Evolutionary conservation across 805 yeast species (phyloP), one percentile per base, ranked within the genome.

Genomic region (Suhomyces sp.): DNA sequence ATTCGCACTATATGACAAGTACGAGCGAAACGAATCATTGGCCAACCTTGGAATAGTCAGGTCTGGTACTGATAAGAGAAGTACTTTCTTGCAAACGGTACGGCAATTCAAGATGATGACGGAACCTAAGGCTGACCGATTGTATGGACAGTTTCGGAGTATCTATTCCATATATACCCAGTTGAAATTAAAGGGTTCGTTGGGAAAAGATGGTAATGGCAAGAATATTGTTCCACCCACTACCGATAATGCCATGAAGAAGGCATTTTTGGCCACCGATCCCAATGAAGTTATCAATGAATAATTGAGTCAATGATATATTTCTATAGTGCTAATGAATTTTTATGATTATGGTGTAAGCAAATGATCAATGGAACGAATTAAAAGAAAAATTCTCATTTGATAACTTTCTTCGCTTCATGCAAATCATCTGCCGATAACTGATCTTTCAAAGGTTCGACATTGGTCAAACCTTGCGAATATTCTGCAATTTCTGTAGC

Each of bases 41-140:
- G 70, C 82, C 1, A 77, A 76, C 43, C 55, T 83, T 6, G 80
- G 81, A 4, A 60, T 55, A 2, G 69, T 80, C 8, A 72, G 65
- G 48, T 77, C 84, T 5, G 84, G 84, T 0, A 56, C 63, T 9
- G 73, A 70, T 45, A 46, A 61, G 3, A 56, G 58, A 16, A 75
- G 74, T 27, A 69, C 79, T 0, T 73, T 68, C 45, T 43, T 67
- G 4, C 72, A 73, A 43, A 68, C 79, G 36, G 43, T 83, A 18
- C 67, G 72, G 33, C 81, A 81, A 38, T 69, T 83, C 43, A 77
- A 76, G 36, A 62, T 69, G 43, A 69, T 83, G 70, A 79, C 84
- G 2, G 70, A 66, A 7, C 51, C 68, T 2, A 72, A 71, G 35
- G 74, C 80, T 0, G 69, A 70, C 29, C 60, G 68, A 14, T 57